Conservation (phyloP, 306 rosid genomes). For the Vigna reflexopilosa region DNA sequence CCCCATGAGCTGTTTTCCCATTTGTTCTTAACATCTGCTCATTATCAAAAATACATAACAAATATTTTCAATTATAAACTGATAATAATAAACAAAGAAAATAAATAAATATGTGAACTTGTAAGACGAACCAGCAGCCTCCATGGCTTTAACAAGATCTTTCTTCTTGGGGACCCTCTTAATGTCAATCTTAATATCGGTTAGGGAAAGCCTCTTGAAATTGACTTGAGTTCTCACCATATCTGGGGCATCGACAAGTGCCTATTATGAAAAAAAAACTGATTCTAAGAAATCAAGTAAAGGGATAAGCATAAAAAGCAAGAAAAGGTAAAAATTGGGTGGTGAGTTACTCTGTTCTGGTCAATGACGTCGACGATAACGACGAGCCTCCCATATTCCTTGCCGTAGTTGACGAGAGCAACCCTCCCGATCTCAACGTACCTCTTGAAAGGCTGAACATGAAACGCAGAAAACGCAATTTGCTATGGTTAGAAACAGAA, state of each 20-base stretch:
- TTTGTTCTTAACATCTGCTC: constrained; percentile 88
- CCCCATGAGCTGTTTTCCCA: constrained; percentile 99
- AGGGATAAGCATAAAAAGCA: background rate
- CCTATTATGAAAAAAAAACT: constrained; percentile 49
- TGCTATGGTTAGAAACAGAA: background rate
- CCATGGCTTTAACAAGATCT: constrained; percentile 89
- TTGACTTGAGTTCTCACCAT: constrained; percentile 82
- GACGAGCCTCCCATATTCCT: constrained; percentile 87
- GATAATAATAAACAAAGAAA: background rate
- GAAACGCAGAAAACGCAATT: background rate
- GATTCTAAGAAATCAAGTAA: background rate
- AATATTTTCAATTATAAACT: background rate
- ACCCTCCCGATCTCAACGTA: constrained; percentile 94
- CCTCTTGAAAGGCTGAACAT: constrained; percentile 86
- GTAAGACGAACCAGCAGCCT: constrained; percentile 65
- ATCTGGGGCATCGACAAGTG: constrained; percentile 93
- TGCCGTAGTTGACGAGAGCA: constrained; percentile 89
- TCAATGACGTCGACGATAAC: constrained; percentile 93
- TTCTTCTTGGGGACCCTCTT: constrained; percentile 94
- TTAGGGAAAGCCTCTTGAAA: constrained; percentile 91
- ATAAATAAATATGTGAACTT: background rate
- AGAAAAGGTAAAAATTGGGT: background rate
- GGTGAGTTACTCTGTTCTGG: constrained; percentile 70
- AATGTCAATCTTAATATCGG: constrained; percentile 89
- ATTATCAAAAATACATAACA: background rate